Evolutionary conservation across 192 early-diverging fungal species (phyloP).

Genomic region (Physocladia obscura): DNA sequence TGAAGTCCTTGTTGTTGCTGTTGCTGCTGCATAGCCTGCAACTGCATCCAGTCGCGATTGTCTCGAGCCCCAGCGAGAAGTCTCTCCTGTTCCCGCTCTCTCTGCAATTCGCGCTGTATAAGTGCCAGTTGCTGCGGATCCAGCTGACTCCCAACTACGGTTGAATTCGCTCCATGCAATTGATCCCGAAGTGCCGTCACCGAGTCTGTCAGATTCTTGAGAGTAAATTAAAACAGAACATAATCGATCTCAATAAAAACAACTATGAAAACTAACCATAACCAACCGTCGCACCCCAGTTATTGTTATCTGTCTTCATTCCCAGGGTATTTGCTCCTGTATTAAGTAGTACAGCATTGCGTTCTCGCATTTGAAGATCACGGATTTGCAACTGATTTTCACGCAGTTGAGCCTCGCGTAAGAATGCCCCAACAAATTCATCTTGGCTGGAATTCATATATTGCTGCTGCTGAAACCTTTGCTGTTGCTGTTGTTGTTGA

Average conservation of each 20-base stretch:
- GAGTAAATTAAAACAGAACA: too few relatives aligned
- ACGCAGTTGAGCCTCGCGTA: conserved; percentile 45
- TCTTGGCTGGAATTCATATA: conserved; percentile 23
- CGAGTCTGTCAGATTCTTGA: too few relatives aligned
- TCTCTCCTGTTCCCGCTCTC: conserved; percentile 11
- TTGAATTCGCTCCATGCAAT: conserved; percentile 7
- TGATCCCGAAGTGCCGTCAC: not conserved
- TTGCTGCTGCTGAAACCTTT: conserved; percentile 38
- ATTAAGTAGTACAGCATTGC: conserved; percentile 4
- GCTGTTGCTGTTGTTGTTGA: conserved; percentile 38
- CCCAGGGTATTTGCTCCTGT: not conserved
- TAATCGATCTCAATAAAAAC: too few relatives aligned
- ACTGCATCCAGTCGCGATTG: conserved; percentile 20
- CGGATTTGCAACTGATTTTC: conserved; percentile 37
- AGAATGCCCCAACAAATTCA: conserved; percentile 37
- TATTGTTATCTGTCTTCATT: not conserved
- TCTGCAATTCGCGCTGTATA: conserved; percentile 5
- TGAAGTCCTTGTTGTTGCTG: not conserved
- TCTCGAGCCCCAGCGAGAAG: not conserved
- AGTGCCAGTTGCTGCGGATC: conserved; percentile 7
- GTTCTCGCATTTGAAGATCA: conserved; percentile 37
- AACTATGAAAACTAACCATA: conserved; percentile 9
- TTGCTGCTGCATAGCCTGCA: conserved; percentile 19
- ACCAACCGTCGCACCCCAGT: not conserved
- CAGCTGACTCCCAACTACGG: not conserved